Conservation (phyloP, 2,329 filamentous ascomycete species). For the Elsinoe ampelina region DNA sequence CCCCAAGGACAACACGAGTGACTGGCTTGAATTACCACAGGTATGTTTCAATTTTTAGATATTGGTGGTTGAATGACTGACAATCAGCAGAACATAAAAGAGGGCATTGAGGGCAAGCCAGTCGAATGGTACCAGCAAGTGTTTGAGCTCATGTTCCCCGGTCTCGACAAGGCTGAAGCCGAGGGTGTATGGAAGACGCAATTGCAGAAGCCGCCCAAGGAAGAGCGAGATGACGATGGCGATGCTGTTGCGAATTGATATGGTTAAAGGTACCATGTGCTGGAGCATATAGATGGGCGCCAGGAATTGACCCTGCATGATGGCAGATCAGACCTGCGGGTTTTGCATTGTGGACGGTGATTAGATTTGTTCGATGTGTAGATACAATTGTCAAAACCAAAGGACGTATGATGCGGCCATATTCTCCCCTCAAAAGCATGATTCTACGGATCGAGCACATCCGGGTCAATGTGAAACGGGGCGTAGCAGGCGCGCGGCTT, state of each 20-base stretch:
- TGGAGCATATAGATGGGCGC: neutral
- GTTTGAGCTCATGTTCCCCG: slow-evolving; percentile 80
- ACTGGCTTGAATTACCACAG: slow-evolving; percentile 95
- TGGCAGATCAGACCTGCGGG: neutral
- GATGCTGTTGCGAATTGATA: slow-evolving; percentile 7
- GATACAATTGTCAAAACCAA: neutral
- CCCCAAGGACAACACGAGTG: slow-evolving; percentile 87
- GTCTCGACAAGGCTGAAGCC: slow-evolving; percentile 62
- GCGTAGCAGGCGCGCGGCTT: neutral
- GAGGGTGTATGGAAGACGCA: slow-evolving; percentile 63
- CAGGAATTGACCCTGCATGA: neutral
- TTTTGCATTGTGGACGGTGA: neutral
- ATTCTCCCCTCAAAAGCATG: slow-evolving; percentile 1
- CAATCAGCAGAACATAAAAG: slow-evolving; percentile 77
- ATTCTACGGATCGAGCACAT: neutral
- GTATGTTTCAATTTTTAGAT: slow-evolving; percentile 47
- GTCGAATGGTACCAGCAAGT: slow-evolving; percentile 92
- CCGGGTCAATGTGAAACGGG: slow-evolving; percentile 2
- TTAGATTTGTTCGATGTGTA: slow-evolving; percentile 1
- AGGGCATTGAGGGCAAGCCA: slow-evolving; percentile 83
- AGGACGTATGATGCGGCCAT: neutral
- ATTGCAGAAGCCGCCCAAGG: slow-evolving; percentile 47
- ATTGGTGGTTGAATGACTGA: too few species aligned
- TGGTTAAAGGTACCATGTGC: neutral
- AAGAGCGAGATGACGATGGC: slow-evolving; percentile 32